Evolutionary conservation across 371 early-diverging fungal genomes (phyloP).

Genomic region (Mucor irregularis): DNA sequence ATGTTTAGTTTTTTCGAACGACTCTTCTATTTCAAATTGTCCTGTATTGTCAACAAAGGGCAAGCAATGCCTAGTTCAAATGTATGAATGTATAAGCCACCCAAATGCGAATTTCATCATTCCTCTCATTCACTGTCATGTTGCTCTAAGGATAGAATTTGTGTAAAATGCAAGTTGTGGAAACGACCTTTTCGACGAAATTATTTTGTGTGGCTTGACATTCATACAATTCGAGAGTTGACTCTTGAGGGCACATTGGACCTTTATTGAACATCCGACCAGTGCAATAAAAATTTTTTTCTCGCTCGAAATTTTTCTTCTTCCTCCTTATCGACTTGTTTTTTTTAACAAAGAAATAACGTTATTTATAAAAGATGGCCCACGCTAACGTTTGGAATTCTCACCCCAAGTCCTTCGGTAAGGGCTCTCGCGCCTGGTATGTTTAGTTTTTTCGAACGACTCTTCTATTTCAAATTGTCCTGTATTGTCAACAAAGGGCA

Average conservation of each 20-base stretch:
- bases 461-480: not conserved
- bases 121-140: no score
- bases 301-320: not conserved
- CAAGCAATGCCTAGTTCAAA: not conserved
- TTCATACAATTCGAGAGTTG: no score
- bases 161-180: no score
- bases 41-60: no score
- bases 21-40: not conserved
- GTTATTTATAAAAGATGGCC: conserved; percentile 61
- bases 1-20: conserved; percentile 10
- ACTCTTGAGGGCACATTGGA: no score
- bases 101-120: no score
- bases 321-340: not conserved
- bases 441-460: not conserved
- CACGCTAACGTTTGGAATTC: conserved; percentile 93
- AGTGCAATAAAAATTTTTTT: no score
- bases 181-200: no score
- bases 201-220: no score
- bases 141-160: no score
- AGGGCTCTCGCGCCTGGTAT: conserved; percentile 97
- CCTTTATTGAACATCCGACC: no score
- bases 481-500: no score
- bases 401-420: conserved; percentile 94
- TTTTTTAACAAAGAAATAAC: not conserved
- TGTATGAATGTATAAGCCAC: conserved; percentile 19